Evolutionary conservation across 768 basidiomycete genomes (phyloP).

Genomic region (Boletus reticuloceps): DNA sequence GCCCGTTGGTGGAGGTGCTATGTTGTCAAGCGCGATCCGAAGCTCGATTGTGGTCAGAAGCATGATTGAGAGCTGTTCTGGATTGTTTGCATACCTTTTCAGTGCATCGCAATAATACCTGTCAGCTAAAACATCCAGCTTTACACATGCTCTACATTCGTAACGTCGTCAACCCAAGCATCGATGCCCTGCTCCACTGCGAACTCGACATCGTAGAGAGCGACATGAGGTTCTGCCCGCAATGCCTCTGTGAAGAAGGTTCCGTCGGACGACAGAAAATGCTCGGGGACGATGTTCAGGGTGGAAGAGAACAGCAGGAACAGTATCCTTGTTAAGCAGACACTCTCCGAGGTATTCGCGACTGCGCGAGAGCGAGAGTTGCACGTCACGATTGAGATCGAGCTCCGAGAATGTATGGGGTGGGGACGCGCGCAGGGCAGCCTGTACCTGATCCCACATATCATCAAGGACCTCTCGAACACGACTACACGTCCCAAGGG

Average conservation of each 20-base stretch:
- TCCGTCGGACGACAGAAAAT: slow-evolving; percentile 6
- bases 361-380: slow-evolving; percentile 32
- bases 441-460: slow-evolving; percentile 35
- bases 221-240: slow-evolving; percentile 2
- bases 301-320: slow-evolving; percentile 1
- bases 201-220: slow-evolving; percentile 38
- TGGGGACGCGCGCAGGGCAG: slow-evolving; percentile 20
- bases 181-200: slow-evolving; percentile 30
- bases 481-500: slow-evolving; percentile 35
- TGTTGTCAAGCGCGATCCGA: slow-evolving; percentile 47
- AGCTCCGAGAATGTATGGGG: slow-evolving; percentile 5
- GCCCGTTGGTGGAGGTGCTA: too few species aligned
- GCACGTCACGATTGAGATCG: slow-evolving; percentile 29
- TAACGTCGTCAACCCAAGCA: slow-evolving; percentile 28
- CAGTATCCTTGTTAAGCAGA: background rate
- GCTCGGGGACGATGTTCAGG: slow-evolving; percentile 11
- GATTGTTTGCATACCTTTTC: slow-evolving; percentile 28
- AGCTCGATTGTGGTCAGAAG: slow-evolving; percentile 43
- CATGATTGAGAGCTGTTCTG: slow-evolving; percentile 37
- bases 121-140: slow-evolving; percentile 24
- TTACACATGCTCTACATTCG: slow-evolving; percentile 20
- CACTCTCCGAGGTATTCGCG: slow-evolving; percentile 25
- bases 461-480: slow-evolving; percentile 35
- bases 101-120: slow-evolving; percentile 25
- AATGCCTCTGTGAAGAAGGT: slow-evolving; percentile 8